phyloP scores from a whole-genome alignment of 2,329 filamentous ascomycete genomes.

The Epichloe baconii region DNA sequence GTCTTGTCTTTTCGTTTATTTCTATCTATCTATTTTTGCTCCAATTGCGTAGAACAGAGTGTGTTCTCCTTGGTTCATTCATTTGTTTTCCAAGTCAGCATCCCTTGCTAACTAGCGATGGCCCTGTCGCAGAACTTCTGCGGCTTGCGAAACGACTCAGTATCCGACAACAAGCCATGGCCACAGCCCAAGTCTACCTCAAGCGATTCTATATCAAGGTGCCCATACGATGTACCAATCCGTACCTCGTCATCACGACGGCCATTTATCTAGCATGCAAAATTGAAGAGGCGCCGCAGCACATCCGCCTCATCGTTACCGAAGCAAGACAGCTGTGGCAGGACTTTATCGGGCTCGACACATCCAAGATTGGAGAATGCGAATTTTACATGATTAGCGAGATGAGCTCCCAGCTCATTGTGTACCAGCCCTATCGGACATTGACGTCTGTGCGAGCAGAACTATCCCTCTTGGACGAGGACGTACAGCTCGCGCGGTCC shows the following conservation, averaged over 20 bases:
- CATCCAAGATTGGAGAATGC: slow-evolving; percentile 79
- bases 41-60: no score
- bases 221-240: slow-evolving; percentile 84
- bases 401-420: slow-evolving; percentile 77
- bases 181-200: slow-evolving; percentile 88
- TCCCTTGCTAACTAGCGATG: neutral
- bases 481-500: slow-evolving; percentile 62
- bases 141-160: slow-evolving; percentile 75
- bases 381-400: slow-evolving; percentile 88
- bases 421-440: slow-evolving; percentile 83
- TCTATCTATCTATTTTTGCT: no score
- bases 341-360: slow-evolving; percentile 62
- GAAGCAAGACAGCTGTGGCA: slow-evolving; percentile 82
- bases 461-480: slow-evolving; percentile 62
- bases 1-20: neutral
- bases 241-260: slow-evolving; percentile 85
- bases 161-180: slow-evolving; percentile 80
- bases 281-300: slow-evolving; percentile 94
- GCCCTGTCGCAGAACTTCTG: slow-evolving; percentile 47
- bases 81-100: neutral
- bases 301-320: slow-evolving; percentile 79
- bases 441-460: slow-evolving; percentile 57
- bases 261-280: slow-evolving; percentile 93
- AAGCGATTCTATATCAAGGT: slow-evolving; percentile 87
- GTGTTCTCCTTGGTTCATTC: no score